phyloP scores from a whole-genome alignment of 2,329 filamentous ascomycete genomes.

The Fusarium buxicola region DNA sequence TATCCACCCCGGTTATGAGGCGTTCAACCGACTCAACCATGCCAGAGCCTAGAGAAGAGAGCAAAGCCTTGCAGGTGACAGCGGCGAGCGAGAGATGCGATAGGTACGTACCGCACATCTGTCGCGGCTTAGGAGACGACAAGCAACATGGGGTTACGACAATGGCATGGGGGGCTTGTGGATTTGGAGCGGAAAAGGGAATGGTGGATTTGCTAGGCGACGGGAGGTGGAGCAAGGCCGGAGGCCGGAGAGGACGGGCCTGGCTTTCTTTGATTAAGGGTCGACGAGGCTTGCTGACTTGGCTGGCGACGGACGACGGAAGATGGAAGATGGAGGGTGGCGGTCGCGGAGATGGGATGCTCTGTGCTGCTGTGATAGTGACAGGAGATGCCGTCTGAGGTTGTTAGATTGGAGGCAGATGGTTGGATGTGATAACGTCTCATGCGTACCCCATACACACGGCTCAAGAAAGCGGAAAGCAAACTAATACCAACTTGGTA shows the following conservation, averaged over 20 bases:
- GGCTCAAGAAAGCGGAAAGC: background rate
- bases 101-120: slow-evolving; percentile 26
- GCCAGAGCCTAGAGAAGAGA: slow-evolving; percentile 36
- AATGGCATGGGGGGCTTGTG: slow-evolving; percentile 32
- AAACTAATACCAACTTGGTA: slow-evolving; percentile 6
- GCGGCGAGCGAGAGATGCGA: slow-evolving; percentile 29
- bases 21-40: slow-evolving; percentile 36
- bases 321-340: slow-evolving; percentile 31
- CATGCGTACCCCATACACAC: slow-evolving; percentile 1
- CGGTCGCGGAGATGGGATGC: slow-evolving; percentile 22
- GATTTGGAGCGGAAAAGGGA: slow-evolving; percentile 31
- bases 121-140: slow-evolving; percentile 18
- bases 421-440: slow-evolving; percentile 6
- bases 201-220: slow-evolving; percentile 34
- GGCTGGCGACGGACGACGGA: slow-evolving; percentile 12
- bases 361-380: slow-evolving; percentile 8
- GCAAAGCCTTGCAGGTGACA: slow-evolving; percentile 42
- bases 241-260: slow-evolving; percentile 44
- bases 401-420: slow-evolving; percentile 2
- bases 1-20: slow-evolving; percentile 40
- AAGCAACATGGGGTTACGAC: slow-evolving; percentile 28
- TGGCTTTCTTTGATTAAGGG: slow-evolving; percentile 48
- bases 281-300: slow-evolving; percentile 45
- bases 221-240: slow-evolving; percentile 44
- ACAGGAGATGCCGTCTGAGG: slow-evolving; percentile 9